These are phyloP conservation scores for Spirogloea muscicola DNA, from an alignment of 139 green algal genomes.

Conservation along the genomic window DNA sequence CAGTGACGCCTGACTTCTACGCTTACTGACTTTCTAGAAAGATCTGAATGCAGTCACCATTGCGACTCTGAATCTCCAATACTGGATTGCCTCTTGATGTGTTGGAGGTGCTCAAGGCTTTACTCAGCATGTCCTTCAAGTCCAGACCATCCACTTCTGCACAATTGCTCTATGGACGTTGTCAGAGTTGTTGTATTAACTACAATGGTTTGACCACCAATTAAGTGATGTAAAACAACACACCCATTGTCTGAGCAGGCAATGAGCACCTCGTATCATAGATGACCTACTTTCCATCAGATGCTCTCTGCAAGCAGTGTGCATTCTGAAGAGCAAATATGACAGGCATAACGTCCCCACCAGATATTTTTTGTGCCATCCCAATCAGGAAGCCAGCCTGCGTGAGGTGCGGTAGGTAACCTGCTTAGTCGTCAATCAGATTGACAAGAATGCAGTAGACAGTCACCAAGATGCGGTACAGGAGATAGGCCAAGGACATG, in stretches of 20 bases:
- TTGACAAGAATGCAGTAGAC: neutral
- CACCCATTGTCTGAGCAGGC: neutral
- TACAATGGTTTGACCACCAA: no score
- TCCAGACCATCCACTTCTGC: conserved; percentile 7
- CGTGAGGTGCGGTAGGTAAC: no score
- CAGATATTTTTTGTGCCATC: neutral
- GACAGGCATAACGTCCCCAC: neutral
- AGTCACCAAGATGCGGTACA: neutral
- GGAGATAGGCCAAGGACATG: neutral
- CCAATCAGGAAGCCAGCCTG: conserved; percentile 4
- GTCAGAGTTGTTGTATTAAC: no score
- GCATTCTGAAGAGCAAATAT: neutral
- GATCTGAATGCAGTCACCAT: conserved; percentile 6
- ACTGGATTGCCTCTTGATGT: neutral
- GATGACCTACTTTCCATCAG: neutral
- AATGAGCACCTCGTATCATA: neutral
- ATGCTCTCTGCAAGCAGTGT: neutral
- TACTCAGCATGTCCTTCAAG: neutral
- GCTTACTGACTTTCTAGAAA: no score
- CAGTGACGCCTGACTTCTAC: no score
- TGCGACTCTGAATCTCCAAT: conserved; percentile 2
- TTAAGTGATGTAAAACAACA: neutral
- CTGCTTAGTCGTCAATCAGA: no score
- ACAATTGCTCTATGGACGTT: no score
- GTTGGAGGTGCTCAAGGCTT: neutral